Evolutionary conservation across 441 rosid species (phyloP).

Genomic region (Corymbia calophylla): DNA sequence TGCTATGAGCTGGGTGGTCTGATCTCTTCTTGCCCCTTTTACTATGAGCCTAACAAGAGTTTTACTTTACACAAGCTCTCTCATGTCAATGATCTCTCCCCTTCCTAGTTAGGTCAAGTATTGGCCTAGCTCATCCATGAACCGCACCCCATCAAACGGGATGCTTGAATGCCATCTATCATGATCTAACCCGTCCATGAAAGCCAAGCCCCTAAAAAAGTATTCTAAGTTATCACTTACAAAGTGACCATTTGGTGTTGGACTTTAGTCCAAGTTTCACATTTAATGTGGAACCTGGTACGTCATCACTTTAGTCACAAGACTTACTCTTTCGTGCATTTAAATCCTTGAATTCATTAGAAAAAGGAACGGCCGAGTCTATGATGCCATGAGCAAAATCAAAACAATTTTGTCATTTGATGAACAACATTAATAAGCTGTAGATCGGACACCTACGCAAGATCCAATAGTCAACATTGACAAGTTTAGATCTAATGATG

Average conservation of each 20-base stretch:
- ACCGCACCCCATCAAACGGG: neutral
- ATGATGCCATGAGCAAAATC: neutral
- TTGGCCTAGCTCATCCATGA: neutral
- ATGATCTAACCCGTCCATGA: neutral
- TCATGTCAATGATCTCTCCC: neutral
- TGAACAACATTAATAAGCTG: neutral
- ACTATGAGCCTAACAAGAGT: neutral
- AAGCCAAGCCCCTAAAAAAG: neutral
- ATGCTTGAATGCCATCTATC: no score
- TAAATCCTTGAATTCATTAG: neutral
- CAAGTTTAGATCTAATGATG: neutral
- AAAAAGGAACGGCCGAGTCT: neutral
- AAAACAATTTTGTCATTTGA: neutral
- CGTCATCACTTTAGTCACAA: no score
- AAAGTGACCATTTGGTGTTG: neutral
- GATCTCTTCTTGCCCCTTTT: neutral
- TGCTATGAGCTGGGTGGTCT: accelerated
- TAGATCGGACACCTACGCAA: neutral
- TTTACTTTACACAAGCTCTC: neutral
- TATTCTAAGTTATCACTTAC: neutral
- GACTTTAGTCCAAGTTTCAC: no score
- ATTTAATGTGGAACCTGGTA: no score
- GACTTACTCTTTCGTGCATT: no score
- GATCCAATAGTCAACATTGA: accelerated
- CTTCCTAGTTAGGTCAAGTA: neutral